Base-by-base conservation (phyloP, 148 eudicot species). In the Cornus controversa region DNA sequence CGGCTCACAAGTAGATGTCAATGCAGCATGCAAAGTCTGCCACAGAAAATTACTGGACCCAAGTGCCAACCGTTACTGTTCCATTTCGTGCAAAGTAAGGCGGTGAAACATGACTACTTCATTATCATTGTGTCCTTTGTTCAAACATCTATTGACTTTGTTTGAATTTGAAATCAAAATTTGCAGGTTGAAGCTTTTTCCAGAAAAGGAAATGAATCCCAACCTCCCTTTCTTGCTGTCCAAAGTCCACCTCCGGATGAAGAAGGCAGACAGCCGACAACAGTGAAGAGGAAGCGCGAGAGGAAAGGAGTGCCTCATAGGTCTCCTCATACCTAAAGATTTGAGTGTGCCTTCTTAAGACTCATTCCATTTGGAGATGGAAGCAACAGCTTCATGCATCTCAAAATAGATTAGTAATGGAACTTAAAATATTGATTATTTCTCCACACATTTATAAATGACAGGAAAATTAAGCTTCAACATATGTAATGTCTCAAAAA, bases 1-100 rank as follows among this genome's bases (percentile, higher is more conserved):
- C 11, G 71, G 78, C 25, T 28, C 79, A 1, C 79, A 79, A 64
- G 45, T 77, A 29, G 76, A 62, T 66, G 74, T 67, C 7, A 76
- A 75, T 47, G 72, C 74, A 36, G 24, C 77, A 4, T 87, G 90
- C 69, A 73, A 40, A 0, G 67, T 76, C 5, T 87, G 90, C 79
- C 73, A 28, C 24, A 80, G 90, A 67, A 82, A 53, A 77, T 36
- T 87, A 75, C 64, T 82, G 15, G 84, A 87, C 36, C 75, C 82
- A 64, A 29, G 16, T 10, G 8, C 54, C 31, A 78, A 75, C 70
- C 74, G 71, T 58, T 87, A 75, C 54, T 87, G 90, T 81, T 84
- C 84, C 42, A 76, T 87, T 31, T 45, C 87, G 36, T 87, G 90
- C 84, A 87, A 87, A 86, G 90, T 87, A 84, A 71, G 57, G 10